phyloP scores from a whole-genome alignment of 306 rosid species.

The Malus domestica region DNA sequence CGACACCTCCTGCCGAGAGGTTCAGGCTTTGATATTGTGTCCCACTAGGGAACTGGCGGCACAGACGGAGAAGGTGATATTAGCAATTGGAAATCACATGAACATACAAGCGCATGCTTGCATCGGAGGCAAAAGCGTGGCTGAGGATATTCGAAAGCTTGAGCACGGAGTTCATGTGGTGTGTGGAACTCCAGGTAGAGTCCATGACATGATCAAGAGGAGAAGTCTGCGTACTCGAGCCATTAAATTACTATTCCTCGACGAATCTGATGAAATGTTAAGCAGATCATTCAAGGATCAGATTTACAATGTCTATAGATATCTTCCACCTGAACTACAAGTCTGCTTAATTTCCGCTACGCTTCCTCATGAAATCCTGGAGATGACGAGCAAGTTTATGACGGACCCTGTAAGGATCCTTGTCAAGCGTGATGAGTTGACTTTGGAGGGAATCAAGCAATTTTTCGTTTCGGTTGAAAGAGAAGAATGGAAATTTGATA shows the following conservation, averaged over 20 bases:
- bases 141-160: slow-evolving; percentile 85
- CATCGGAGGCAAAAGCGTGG: slow-evolving; percentile 88
- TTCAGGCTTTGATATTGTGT: slow-evolving; percentile 82
- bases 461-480: slow-evolving; percentile 92
- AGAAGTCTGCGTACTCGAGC: slow-evolving; percentile 87
- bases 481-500: slow-evolving; percentile 97
- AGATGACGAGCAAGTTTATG: slow-evolving; percentile 92
- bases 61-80: slow-evolving; percentile 84
- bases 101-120: slow-evolving; percentile 90
- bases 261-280: slow-evolving; percentile 98
- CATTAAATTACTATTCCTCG: slow-evolving; percentile 73
- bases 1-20: slow-evolving; percentile 70
- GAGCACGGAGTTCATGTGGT: slow-evolving; percentile 97
- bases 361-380: slow-evolving; percentile 97
- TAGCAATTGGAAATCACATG: slow-evolving; percentile 81
- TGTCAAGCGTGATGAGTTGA: slow-evolving; percentile 98
- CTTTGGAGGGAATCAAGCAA: slow-evolving; percentile 98
- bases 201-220: slow-evolving; percentile 96
- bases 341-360: slow-evolving; percentile 93
- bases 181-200: slow-evolving; percentile 98
- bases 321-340: slow-evolving; percentile 99
- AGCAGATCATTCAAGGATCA: slow-evolving; percentile 98
- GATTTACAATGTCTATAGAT: slow-evolving; percentile 89
- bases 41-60: slow-evolving; percentile 94
- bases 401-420: slow-evolving; percentile 95